Conservation (phyloP, 148 eudicot species). For the Amaranthus palmeri region DNA sequence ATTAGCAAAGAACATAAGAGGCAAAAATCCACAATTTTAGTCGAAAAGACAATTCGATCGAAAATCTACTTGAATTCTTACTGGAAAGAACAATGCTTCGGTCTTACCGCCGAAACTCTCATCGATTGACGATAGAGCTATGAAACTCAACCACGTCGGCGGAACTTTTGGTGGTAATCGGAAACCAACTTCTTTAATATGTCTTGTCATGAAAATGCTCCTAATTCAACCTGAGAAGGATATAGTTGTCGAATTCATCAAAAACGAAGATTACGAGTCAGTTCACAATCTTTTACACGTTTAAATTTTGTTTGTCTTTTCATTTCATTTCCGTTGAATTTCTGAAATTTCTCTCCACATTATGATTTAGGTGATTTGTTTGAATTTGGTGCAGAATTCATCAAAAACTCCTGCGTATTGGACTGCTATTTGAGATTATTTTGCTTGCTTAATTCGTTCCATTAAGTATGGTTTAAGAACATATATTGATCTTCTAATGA, state of each 20-base stretch:
- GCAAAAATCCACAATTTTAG: constrained; percentile 93
- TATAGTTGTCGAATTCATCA: constrained; percentile 86
- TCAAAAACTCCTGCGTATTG: too few relatives aligned
- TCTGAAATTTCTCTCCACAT: too few relatives aligned
- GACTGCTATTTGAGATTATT: too few relatives aligned
- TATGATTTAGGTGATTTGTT: too few relatives aligned
- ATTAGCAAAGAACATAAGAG: constrained; percentile 76
- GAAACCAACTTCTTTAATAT: constrained; percentile 83
- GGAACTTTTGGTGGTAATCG: constrained; percentile 90
- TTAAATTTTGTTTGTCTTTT: too few relatives aligned
- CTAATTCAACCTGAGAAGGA: constrained; percentile 95
- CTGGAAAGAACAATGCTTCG: constrained; percentile 98
- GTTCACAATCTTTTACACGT: neutral
- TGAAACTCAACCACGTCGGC: constrained; percentile 95
- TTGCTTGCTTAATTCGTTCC: too few relatives aligned
- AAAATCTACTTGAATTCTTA: constrained; percentile 79
- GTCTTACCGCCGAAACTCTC: constrained; percentile 93
- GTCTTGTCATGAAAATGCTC: constrained; percentile 94
- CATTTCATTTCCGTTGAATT: too few relatives aligned
- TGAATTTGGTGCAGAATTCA: too few relatives aligned
- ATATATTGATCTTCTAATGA: too few relatives aligned
- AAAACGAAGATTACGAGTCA: constrained; percentile 81
- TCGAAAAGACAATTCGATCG: constrained; percentile 82
- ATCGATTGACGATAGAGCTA: constrained; percentile 71
- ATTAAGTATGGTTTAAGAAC: too few relatives aligned